Conservation (phyloP, 768 basidiomycete genomes). For the Mycena galericulata region DNA sequence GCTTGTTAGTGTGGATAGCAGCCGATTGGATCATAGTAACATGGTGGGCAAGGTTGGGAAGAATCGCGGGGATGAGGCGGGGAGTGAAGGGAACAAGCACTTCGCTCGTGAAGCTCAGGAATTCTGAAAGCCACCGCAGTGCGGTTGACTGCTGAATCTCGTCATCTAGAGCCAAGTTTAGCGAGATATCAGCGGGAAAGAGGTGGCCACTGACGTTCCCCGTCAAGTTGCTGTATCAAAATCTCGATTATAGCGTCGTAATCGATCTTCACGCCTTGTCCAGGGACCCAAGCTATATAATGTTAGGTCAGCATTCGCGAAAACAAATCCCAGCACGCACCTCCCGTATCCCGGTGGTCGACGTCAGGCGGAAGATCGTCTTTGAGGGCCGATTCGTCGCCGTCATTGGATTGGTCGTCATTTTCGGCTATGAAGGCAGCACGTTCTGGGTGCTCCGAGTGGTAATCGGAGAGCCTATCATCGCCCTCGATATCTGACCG, state of each 20-base stretch:
- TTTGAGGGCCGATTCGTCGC: conserved; percentile 54
- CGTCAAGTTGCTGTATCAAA: conserved; percentile 85
- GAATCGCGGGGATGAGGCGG: conserved; percentile 89
- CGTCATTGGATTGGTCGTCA: conserved; percentile 54
- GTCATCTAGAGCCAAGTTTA: conserved; percentile 68
- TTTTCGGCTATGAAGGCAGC: conserved; percentile 68
- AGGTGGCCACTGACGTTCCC: conserved; percentile 72
- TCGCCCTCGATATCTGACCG: conserved; percentile 52
- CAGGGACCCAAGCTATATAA: conserved; percentile 84
- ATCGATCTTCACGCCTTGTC: conserved; percentile 93
- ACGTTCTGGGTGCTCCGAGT: conserved; percentile 67
- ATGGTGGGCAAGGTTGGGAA: conserved; percentile 95
- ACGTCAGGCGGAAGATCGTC: conserved; percentile 61
- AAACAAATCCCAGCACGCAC: conserved; percentile 50
- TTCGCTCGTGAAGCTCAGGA: conserved; percentile 87
- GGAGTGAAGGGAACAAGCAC: conserved; percentile 97
- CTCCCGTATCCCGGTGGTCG: conserved; percentile 73
- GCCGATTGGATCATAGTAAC: conserved; percentile 89
- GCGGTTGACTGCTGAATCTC: conserved; percentile 96
- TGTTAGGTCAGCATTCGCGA: conserved; percentile 12
- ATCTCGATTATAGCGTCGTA: conserved; percentile 95
- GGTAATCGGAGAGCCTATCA: conserved; percentile 71
- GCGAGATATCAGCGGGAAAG: conserved; percentile 14
- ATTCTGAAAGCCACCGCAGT: conserved; percentile 93
- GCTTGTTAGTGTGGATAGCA: conserved; percentile 88